Evolutionary conservation across 23 red algal species (phyloP).

Genomic region (Agarophyton chilense): DNA sequence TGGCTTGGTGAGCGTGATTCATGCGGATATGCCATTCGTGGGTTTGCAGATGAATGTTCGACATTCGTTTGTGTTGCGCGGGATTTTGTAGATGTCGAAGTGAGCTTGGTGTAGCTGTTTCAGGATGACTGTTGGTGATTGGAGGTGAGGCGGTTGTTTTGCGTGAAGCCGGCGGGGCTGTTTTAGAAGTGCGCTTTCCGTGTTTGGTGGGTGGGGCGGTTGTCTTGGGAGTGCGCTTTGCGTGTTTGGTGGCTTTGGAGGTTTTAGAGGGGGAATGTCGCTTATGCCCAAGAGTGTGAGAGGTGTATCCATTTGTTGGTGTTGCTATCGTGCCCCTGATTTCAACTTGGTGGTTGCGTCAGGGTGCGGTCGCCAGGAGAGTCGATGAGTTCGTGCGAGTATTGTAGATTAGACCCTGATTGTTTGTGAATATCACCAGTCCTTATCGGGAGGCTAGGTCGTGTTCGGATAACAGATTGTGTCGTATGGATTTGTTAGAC

Average conservation of each 20-base stretch:
- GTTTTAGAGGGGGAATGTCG: background rate
- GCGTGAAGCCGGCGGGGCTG: too few species aligned
- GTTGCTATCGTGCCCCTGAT: background rate
- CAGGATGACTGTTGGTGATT: too few species aligned
- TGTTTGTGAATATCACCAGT: background rate
- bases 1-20: background rate
- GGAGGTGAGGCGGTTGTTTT: too few species aligned
- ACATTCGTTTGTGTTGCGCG: too few species aligned
- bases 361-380: background rate
- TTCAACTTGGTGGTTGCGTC: background rate
- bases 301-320: background rate
- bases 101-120: too few species aligned
- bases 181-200: too few species aligned
- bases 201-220: too few species aligned
- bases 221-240: background rate
- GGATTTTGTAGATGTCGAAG: too few species aligned
- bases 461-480: conserved; percentile 25
- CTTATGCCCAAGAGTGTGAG: background rate
- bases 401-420: background rate
- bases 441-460: background rate
- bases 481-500: background rate
- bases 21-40: background rate
- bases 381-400: background rate
- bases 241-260: background rate
- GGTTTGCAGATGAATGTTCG: too few species aligned